A percentile compares a stretch with the other conserved stretches of the same genome.
These are phyloP conservation scores for Solioccasus polychromus DNA, from an alignment of 768 basidiomycete genomes.

Conservation along the genomic window DNA sequence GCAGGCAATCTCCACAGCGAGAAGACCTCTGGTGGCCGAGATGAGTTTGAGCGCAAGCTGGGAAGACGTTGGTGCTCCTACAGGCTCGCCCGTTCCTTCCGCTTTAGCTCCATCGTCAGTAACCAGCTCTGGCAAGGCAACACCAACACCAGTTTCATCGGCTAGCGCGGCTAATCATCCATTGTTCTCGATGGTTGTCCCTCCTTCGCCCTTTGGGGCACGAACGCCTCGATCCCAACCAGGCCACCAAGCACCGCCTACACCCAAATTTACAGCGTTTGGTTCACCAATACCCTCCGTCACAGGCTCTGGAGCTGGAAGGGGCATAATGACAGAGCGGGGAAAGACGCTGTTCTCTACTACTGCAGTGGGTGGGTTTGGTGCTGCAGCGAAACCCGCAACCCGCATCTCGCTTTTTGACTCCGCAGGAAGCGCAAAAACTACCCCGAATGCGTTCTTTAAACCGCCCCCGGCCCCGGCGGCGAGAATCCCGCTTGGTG, in stretches of 20 bases:
- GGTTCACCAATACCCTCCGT: slow-evolving; percentile 21
- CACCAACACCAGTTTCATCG: neutral
- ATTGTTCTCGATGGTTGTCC: neutral
- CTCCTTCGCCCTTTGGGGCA: slow-evolving; percentile 12
- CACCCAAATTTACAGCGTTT: slow-evolving; percentile 26
- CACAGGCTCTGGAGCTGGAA: neutral
- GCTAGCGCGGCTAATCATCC: neutral
- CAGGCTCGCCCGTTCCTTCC: slow-evolving; percentile 7
- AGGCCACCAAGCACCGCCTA: slow-evolving; percentile 4
- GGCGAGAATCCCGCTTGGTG: neutral
- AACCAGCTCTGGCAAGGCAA: slow-evolving; percentile 3
- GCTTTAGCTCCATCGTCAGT: slow-evolving; percentile 6
- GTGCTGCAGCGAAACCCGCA: slow-evolving; percentile 2
- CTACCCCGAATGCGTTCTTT: slow-evolving; percentile 65
- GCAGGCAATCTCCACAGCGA: slow-evolving; percentile 14
- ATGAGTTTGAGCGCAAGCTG: slow-evolving; percentile 56
- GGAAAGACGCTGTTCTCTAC: slow-evolving; percentile 16
- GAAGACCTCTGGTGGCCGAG: slow-evolving; percentile 27
- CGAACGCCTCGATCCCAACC: slow-evolving; percentile 4
- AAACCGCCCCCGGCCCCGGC: slow-evolving; percentile 40
- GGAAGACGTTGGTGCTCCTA: slow-evolving; percentile 48
- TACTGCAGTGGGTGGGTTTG: neutral
- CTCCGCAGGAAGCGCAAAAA: slow-evolving; percentile 46
- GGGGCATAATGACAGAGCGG: slow-evolving; percentile 15
- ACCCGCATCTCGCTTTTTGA: slow-evolving; percentile 37